Evolutionary conservation across 331 rosid genomes (phyloP).

Genomic region (Pyrus hybrid): DNA sequence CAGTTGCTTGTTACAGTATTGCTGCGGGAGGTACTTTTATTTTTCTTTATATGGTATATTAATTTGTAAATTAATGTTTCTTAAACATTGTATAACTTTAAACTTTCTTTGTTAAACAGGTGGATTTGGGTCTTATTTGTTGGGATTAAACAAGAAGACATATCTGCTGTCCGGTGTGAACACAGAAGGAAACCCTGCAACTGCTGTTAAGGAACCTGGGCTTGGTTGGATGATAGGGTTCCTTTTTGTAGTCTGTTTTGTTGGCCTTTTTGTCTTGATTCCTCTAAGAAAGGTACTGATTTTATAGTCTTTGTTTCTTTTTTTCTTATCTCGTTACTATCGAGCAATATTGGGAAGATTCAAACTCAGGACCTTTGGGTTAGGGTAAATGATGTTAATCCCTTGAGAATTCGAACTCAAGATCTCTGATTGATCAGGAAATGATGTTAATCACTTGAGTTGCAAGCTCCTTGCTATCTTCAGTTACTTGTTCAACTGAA

Average conservation of each 20-base stretch:
- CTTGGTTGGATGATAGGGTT: slow-evolving; percentile 82
- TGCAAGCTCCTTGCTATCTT: no score
- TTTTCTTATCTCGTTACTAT: no score
- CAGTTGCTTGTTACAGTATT: slow-evolving; percentile 88
- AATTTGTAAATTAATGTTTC: background rate
- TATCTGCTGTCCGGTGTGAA: slow-evolving; percentile 68
- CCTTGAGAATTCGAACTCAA: no score
- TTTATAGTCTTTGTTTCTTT: background rate
- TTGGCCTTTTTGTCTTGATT: slow-evolving; percentile 84
- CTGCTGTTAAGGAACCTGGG: slow-evolving; percentile 60
- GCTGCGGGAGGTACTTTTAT: slow-evolving; percentile 53
- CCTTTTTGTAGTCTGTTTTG: slow-evolving; percentile 85
- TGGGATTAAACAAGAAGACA: slow-evolving; percentile 71
- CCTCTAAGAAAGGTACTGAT: slow-evolving; percentile 76
- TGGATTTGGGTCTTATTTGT: slow-evolving; percentile 79
- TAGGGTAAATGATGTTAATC: no score
- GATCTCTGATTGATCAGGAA: no score
- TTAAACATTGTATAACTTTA: background rate
- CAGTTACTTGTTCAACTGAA: no score
- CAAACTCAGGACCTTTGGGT: background rate
- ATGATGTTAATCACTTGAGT: no score
- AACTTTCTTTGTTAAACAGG: slow-evolving; percentile 27
- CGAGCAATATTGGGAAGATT: no score
- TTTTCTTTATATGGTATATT: background rate
- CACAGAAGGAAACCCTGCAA: slow-evolving; percentile 50